Conservation (phyloP, 2,329 filamentous ascomycete species). For the Fusarium torreyae region DNA sequence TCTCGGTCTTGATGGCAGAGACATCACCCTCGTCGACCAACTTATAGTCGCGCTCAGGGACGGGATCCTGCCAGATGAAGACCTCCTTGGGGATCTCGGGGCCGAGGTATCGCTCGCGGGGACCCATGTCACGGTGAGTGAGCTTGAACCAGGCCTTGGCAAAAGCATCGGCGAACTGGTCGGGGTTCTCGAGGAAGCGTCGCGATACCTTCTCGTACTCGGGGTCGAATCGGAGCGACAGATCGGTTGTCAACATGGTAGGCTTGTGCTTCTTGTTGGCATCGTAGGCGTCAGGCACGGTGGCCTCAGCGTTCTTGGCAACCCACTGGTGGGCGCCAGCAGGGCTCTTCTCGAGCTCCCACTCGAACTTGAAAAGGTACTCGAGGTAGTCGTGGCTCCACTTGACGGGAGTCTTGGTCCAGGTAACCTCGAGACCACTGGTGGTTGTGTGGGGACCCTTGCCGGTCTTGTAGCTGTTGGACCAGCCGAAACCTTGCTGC, state of each 20-base stretch:
- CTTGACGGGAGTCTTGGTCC: slow-evolving; percentile 76
- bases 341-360: slow-evolving; percentile 82
- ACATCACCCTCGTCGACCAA: slow-evolving; percentile 75
- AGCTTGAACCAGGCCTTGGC: slow-evolving; percentile 87
- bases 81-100: slow-evolving; percentile 81
- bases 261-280: slow-evolving; percentile 42
- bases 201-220: slow-evolving; percentile 84
- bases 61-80: slow-evolving; percentile 81
- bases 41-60: slow-evolving; percentile 72
- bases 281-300: slow-evolving; percentile 57
- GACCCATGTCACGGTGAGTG: slow-evolving; percentile 84
- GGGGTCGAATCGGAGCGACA: slow-evolving; percentile 80
- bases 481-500: slow-evolving; percentile 80
- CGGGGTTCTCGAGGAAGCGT: slow-evolving; percentile 77
- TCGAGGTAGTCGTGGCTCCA: slow-evolving; percentile 83
- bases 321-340: slow-evolving; percentile 84
- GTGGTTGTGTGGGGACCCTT: slow-evolving; percentile 81
- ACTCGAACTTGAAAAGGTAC: slow-evolving; percentile 85
- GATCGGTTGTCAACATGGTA: slow-evolving; percentile 47
- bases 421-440: slow-evolving; percentile 82
- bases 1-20: slow-evolving; percentile 75
- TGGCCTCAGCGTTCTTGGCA: slow-evolving; percentile 66
- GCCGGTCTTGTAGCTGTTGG: slow-evolving; percentile 74
- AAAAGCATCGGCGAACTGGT: slow-evolving; percentile 79
- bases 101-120: slow-evolving; percentile 78